Evolutionary conservation across 257 asterid species (phyloP), one percentile per base, ranked within the genome.

Genomic region (Ophiorrhiza pumila): DNA sequence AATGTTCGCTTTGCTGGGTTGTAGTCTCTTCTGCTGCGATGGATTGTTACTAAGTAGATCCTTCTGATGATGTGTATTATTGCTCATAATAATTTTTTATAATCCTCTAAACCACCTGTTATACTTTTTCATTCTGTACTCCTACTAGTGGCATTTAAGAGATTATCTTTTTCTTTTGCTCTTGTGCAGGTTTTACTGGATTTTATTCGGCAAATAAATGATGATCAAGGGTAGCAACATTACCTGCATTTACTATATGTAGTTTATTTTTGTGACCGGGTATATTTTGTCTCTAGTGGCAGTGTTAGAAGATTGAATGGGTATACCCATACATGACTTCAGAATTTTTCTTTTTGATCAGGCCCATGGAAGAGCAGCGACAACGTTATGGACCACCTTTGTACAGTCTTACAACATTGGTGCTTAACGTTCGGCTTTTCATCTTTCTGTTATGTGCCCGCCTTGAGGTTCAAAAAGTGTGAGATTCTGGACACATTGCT

Each of bases 361-460:
- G 99, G 88, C 99, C 99, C 74, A 94, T 94, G 99, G 99, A 94
- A 86, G 99, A 94, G 91, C 99, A 94, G 82, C 89, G 99, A 53
- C 87, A 90, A 9, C 85, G 98, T 73, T 94, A 94, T 84, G 99
- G 99, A 59, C 98, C 99, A 66, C 97, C 97, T 73, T 82, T 94
- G 74, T 94, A 94, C 76, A 87, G 89, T 84, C 97, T 94, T 68
- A 90, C 99, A 5, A 90, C 70, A 84, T 79, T 91, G 99, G 97
- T 80, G 72, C 84, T 80, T 46, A 81, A 76, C 80, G 84, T 94
- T 79, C 90, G 96, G 58, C 86, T 90, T 63, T 83, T 81, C 77
- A 70, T 92, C 65, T 76, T 89, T 78, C 82, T 94, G 73, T 85
- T 86, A 61, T 88, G 88, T 98, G 83, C 74, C 69, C 93, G 89